These are phyloP conservation scores for Beauveria sp. DNA, from an alignment of 2,329 filamentous ascomycete species.

Conservation along the genomic window DNA sequence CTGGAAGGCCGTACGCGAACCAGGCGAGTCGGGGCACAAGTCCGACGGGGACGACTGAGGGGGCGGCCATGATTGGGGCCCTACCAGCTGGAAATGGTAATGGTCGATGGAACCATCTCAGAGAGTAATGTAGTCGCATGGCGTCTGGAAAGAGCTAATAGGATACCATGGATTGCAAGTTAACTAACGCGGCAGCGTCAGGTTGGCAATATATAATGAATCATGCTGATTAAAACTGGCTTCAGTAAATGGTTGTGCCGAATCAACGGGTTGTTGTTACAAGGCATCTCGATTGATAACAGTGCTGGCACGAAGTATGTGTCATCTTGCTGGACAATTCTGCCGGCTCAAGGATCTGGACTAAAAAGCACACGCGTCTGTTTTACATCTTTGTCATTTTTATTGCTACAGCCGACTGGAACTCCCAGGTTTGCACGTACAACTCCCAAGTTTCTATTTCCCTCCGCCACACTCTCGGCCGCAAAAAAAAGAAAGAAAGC, in stretches of 20 bases:
- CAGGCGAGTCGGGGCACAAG: conserved; percentile 43
- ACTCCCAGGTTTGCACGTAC: neutral
- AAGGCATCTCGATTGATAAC: too few species aligned
- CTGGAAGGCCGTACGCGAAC: conserved; percentile 21
- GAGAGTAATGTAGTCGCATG: conserved; percentile 23
- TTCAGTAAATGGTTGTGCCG: too few species aligned
- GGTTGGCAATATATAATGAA: too few species aligned
- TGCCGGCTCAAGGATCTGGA: too few species aligned
- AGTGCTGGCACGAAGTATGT: too few species aligned
- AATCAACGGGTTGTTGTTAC: too few species aligned
- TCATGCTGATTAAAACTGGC: too few species aligned
- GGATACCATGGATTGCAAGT: neutral
- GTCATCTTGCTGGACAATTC: too few species aligned
- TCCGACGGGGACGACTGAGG: conserved; percentile 31
- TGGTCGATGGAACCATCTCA: conserved; percentile 36
- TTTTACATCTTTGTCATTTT: neutral
- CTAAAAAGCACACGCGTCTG: neutral
- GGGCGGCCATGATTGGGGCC: conserved; percentile 12
- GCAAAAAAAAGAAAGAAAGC: neutral
- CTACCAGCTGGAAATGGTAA: conserved; percentile 26
- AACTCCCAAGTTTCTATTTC: neutral
- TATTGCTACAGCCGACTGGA: conserved; percentile 5
- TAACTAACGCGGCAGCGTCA: too few species aligned
- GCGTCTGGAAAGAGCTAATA: neutral
- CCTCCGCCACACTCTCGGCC: neutral